phyloP scores from a whole-genome alignment of 2,329 filamentous ascomycete genomes.

The Aaosphaeria pasadenensis region DNA sequence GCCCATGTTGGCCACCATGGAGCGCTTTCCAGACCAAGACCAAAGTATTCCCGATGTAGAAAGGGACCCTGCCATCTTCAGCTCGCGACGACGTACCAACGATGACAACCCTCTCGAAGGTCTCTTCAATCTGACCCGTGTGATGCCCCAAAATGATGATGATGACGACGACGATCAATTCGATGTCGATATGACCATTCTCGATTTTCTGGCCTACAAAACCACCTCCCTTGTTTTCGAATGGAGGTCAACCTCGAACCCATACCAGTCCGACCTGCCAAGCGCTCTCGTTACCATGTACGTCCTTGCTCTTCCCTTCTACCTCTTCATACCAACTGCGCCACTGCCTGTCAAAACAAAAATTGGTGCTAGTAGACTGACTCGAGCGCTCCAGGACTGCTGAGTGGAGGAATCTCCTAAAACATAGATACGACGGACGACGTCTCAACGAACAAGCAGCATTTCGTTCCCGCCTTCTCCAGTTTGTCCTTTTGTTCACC shows the following conservation, averaged over 20 bases:
- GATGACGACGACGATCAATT: slow-evolving; percentile 36
- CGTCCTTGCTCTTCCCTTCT: not conserved
- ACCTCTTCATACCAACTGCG: not conserved
- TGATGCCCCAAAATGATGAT: slow-evolving; percentile 18
- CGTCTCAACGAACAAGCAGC: slow-evolving; percentile 38
- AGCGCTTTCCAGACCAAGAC: slow-evolving; percentile 6
- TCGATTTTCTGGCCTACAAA: slow-evolving; percentile 55
- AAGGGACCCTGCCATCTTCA: slow-evolving; percentile 17
- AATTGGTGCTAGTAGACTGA: not conserved
- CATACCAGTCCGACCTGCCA: slow-evolving; percentile 29
- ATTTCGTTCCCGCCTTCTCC: slow-evolving; percentile 49
- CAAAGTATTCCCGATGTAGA: slow-evolving; percentile 19
- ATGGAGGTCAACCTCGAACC: slow-evolving; percentile 25
- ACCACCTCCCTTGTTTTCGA: slow-evolving; percentile 44
- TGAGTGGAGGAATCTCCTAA: slow-evolving; percentile 46
- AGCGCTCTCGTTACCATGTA: slow-evolving; percentile 32
- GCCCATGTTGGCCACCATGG: slow-evolving; percentile 12
- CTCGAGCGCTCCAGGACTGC: too few species aligned
- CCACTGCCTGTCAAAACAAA: not conserved
- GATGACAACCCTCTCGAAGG: slow-evolving; percentile 22
- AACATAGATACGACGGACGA: slow-evolving; percentile 35
- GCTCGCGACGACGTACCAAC: slow-evolving; percentile 10
- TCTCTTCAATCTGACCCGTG: slow-evolving; percentile 27
- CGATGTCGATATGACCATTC: slow-evolving; percentile 53
- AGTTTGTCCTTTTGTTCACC: slow-evolving; percentile 46